Conservation (phyloP, 2,329 filamentous ascomycete species). For the Cladorrhinum sp. region DNA sequence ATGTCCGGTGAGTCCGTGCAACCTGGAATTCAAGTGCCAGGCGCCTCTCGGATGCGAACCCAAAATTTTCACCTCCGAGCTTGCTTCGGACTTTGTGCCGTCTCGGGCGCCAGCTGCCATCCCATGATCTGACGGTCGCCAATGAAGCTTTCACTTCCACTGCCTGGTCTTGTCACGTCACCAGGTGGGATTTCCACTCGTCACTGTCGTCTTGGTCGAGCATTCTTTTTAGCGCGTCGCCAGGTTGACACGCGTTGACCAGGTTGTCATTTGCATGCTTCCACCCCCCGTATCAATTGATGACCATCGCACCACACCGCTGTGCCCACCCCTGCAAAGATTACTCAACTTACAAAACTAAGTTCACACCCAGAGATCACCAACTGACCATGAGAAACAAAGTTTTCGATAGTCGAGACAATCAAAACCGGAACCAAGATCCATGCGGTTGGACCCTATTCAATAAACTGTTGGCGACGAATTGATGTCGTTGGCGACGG, state of each 20-base stretch:
- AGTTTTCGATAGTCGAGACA: not conserved
- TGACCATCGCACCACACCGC: not conserved
- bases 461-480: not conserved
- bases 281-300: no score
- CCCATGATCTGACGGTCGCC: not conserved
- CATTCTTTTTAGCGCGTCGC: no score
- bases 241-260: not conserved
- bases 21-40: not conserved
- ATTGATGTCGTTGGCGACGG: not conserved
- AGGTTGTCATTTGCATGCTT: not conserved
- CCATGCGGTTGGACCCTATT: not conserved
- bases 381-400: not conserved
- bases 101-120: not conserved
- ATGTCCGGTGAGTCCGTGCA: no score
- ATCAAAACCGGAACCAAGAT: not conserved
- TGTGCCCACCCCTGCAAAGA: not conserved
- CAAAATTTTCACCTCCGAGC: not conserved
- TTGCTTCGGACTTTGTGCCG: not conserved
- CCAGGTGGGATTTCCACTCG: no score
- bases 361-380: no score
- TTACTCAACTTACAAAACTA: no score
- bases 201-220: no score
- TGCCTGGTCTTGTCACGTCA: not conserved
- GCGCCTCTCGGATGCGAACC: not conserved
- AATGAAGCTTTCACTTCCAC: not conserved